Percentiles rank a stretch among this genome's conserved stretches.
Evolutionary conservation across 257 asterid genomes (phyloP).

Genomic region (Cinchona pubescens): DNA sequence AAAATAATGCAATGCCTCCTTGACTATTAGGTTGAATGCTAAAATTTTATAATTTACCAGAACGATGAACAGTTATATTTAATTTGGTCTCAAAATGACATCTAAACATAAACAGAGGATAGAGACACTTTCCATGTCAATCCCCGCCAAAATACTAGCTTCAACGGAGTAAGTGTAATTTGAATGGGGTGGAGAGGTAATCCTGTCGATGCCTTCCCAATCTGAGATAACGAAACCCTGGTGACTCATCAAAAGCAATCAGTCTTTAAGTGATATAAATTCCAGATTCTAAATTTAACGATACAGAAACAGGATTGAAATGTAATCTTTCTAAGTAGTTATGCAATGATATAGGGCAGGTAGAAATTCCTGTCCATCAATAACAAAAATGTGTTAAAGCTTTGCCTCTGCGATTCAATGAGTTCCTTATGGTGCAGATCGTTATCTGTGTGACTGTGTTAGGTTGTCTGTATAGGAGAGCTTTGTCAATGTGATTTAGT

Average conservation of each 20-base stretch:
- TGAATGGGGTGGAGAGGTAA: conserved; percentile 69
- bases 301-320: not conserved
- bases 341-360: too few species aligned
- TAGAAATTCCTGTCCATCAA: too few species aligned
- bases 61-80: conserved; percentile 1
- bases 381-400: too few species aligned
- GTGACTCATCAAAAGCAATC: conserved; percentile 15
- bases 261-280: conserved; percentile 12
- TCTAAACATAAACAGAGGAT: conserved; percentile 10
- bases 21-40: conserved; percentile 15
- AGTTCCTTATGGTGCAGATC: too few species aligned
- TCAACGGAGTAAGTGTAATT: conserved; percentile 77
- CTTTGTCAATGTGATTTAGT: too few species aligned
- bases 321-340: not conserved
- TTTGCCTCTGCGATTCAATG: too few species aligned
- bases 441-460: too few species aligned
- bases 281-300: not conserved
- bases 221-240: conserved; percentile 94
- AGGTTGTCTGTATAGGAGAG: too few species aligned
- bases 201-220: conserved; percentile 80
- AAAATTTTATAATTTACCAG: too few species aligned
- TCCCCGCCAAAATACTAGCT: conserved; percentile 73
- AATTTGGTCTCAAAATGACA: not conserved
- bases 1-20: conserved; percentile 17
- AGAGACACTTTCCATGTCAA: conserved; percentile 60